Evolutionary conservation across 495 filamentous ascomycete species (phyloP), one percentile per base, ranked within the genome.

Genomic region (Hyaloscypha variabilis): DNA sequence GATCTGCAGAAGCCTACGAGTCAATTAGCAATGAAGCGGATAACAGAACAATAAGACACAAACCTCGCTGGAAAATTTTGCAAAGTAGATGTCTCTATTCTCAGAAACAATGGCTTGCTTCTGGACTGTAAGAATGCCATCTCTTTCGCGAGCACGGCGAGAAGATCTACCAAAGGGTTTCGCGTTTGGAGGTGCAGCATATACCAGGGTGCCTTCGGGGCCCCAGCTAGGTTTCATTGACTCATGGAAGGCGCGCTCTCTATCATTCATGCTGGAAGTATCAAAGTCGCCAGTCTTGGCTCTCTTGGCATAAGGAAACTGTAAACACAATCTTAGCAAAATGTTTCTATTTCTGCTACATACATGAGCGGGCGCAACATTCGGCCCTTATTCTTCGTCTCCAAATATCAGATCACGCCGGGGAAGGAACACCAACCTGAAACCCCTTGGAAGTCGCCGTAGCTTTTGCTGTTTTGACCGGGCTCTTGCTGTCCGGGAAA

Each of bases 301-400:
- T 70, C 84, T 84, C 74, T 93, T 93, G 74, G 89, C 81, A 77
- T 95, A 93, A 46, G 93, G 92, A 86, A 88, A 96, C 94, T 97
- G 86, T 72, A 82, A 75, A 76, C 78, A 78, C 73, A 23, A 46
- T 66, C 74, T 79, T 74, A 75, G 78, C 76, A 78, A 79, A 24
- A 54, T 66, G 17, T 64, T n/a, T 73, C 31, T 59, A 68, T 79
- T 73, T 65, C 71, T 81, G 66, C 71, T 79, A 85, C 76, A 70
- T 87, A 86, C 83, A 84, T 81, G 76, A 73, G 63, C 59, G 69
- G 68, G 63, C 63, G 67, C 70, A 72, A 70, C 69, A 65, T 34
- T 72, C 69, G 55, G 65, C 63, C 66, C 66, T 63, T 24, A 36
- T 59, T 59, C 23, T 46, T 59, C 65, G 58, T 52, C 62, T 25